phyloP scores from a whole-genome alignment of 2,329 filamentous ascomycete species.

The Fulvia fulva region DNA sequence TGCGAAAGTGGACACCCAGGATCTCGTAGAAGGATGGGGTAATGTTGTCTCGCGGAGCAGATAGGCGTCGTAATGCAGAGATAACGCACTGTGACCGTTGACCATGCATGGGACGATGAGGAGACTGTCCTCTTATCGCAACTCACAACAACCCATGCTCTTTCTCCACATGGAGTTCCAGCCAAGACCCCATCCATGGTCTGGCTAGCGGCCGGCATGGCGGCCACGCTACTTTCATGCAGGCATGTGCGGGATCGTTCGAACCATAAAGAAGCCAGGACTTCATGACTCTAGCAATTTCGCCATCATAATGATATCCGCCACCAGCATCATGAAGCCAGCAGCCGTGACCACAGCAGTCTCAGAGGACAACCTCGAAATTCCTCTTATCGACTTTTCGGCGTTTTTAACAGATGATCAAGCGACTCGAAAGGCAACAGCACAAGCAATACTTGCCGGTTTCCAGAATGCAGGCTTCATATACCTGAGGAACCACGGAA shows the following conservation, averaged over 20 bases:
- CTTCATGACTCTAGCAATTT: neutral
- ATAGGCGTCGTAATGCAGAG: neutral
- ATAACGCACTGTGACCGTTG: neutral
- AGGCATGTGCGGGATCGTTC: neutral
- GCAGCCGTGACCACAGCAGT: constrained; percentile 28
- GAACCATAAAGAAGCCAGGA: neutral
- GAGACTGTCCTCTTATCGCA: neutral
- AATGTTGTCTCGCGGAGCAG: neutral
- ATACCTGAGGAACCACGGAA: constrained; percentile 76
- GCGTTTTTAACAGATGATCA: constrained; percentile 53
- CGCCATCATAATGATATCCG: neutral
- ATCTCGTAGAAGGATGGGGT: neutral
- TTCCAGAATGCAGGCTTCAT: constrained; percentile 87
- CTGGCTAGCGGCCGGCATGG: neutral
- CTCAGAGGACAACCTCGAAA: constrained; percentile 35
- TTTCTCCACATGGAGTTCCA: neutral
- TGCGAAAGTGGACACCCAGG: neutral
- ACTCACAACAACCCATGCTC: neutral
- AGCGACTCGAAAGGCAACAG: constrained; percentile 41
- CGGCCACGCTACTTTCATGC: neutral
- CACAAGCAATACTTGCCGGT: constrained; percentile 67
- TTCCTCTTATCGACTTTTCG: constrained; percentile 65
- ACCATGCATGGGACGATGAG: neutral
- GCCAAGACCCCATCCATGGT: neutral
- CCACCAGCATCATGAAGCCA: constrained; percentile 12